Evolutionary conservation across 163 green algal genomes (phyloP), one percentile per base, ranked within the genome.

Genomic region (Botryococcus braunii): DNA sequence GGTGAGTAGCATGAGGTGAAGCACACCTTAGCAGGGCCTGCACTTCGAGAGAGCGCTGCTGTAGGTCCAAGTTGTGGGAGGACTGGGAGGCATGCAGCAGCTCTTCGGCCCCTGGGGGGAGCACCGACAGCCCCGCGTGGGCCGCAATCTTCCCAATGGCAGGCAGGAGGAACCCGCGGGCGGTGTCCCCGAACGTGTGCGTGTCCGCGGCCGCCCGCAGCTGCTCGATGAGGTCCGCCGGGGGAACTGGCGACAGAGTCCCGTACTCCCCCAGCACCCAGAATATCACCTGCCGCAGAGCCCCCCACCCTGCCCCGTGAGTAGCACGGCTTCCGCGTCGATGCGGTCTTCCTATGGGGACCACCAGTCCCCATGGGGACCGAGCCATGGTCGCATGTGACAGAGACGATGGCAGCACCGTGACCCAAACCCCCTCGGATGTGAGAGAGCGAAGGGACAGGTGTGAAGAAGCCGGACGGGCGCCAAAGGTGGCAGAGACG

Each of bases 201-300:
- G 63, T 56, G 43, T 75, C 71, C 0, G 65, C 60, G 5, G 82
- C 63, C 49, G 74, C 69, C 31, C 55, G 71, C 52, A 89, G 72
- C 40, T 66, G 57, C 65, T 82, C 74, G 62, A 79, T 69, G 4
- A 85, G 75, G 34, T 62, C 67, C 5, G 65, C 58, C 1, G 69
- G 41, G 3, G 40, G 41, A 1, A 52, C 50, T 13, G 55, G 39
- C 34, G 75, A 69, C 8, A 84, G 57, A n/a, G 71, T 70, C 17
- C 92, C 91, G 69, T 95, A 97, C 79, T 97, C 89, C 32, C 92
- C 92, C 66, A 96, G 69, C 60, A 96, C 89, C 89, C 88, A 96
- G 68, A 81, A 89, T 41, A 91, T 88, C 9, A 91, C 86, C 81
- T 92, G 76, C 41, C n/a, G n/a, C n/a, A n/a, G n/a, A n/a, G n/a